Percentiles rank a stretch among this genome's conserved stretches.
Conservation (phyloP, 1,284 basidiomycete species). For the Lignosus rhinocerotis region DNA sequence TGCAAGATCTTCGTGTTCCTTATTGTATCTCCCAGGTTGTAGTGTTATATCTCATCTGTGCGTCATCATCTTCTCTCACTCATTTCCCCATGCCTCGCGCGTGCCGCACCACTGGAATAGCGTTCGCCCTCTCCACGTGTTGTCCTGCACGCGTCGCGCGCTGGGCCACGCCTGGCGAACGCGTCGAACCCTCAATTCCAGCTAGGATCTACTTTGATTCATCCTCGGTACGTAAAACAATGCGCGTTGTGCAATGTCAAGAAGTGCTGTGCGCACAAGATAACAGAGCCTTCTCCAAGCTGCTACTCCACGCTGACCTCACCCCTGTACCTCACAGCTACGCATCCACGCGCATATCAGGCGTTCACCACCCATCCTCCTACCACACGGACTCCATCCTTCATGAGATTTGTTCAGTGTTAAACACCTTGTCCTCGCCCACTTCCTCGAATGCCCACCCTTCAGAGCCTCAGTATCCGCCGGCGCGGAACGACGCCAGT, state of each 20-base stretch:
- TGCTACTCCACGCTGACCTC: constrained; percentile 6
- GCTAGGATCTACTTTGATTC: neutral
- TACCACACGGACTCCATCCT: constrained; percentile 17
- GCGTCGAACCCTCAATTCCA: constrained; percentile 1
- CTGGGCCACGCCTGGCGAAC: neutral
- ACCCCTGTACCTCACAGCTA: constrained; percentile 4
- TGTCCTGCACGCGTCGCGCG: neutral
- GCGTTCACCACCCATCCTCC: neutral
- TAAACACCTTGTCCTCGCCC: constrained; percentile 7
- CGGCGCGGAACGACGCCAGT: constrained; percentile 16
- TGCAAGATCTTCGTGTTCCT: constrained; percentile 1
- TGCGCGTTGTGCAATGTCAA: neutral
- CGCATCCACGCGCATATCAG: constrained; percentile 13
- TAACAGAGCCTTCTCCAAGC: constrained; percentile 5
- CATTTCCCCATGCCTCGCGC: neutral
- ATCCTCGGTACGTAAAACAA: neutral
- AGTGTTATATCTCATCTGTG: constrained; percentile 12
- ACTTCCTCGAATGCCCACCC: constrained; percentile 16
- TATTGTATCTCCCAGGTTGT: constrained; percentile 16
- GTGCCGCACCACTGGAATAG: neutral
- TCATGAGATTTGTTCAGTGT: constrained; percentile 2
- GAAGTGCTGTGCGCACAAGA: constrained; percentile 5
- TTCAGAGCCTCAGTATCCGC: constrained; percentile 22
- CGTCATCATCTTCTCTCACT: constrained; percentile 3
- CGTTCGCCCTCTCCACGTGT: constrained; percentile 3